Evolutionary conservation across 495 filamentous ascomycete species (phyloP).

Genomic region (Chaetomium fimeti): DNA sequence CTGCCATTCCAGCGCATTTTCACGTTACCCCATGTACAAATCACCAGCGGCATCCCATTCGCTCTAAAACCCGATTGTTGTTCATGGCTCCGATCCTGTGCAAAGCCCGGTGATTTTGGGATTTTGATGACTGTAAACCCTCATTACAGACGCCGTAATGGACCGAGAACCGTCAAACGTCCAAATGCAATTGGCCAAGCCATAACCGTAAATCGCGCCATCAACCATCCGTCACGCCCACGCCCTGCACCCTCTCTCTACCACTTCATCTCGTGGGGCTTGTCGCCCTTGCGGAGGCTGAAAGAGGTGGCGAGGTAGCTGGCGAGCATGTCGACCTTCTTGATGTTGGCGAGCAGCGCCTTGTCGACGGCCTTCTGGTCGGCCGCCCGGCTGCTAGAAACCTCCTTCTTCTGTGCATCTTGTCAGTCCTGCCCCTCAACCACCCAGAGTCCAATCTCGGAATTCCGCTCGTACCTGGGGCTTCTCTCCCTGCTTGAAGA

Average conservation of each 20-base stretch:
- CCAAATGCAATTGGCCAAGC: constrained; percentile 58
- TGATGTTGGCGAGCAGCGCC: constrained; percentile 83
- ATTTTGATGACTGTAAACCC: constrained; percentile 56
- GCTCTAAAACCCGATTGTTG: constrained; percentile 31
- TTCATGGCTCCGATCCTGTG: constrained; percentile 37
- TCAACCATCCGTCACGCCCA: constrained; percentile 37
- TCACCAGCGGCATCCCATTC: constrained; percentile 28
- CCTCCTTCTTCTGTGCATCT: constrained; percentile 83
- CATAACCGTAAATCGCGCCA: constrained; percentile 50
- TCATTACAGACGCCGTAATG: constrained; percentile 60
- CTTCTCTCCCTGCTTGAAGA: constrained; percentile 98
- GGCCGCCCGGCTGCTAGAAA: constrained; percentile 79
- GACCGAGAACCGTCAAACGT: constrained; percentile 56
- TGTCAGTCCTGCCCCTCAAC: constrained; percentile 31
- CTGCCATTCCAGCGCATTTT: constrained; percentile 24
- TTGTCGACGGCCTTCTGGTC: constrained; percentile 99
- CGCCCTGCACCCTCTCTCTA: constrained; percentile 44
- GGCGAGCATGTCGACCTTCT: constrained; percentile 87
- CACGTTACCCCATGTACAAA: constrained; percentile 27
- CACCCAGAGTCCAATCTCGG: background rate
- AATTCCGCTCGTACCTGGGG: constrained; percentile 68
- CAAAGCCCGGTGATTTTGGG: constrained; percentile 39
- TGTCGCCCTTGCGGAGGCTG: constrained; percentile 95
- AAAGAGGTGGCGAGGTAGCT: constrained; percentile 90
- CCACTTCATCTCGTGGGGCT: constrained; percentile 97